Conservation (phyloP, 2,329 filamentous ascomycete genomes). For the Aspergillus ruber region DNA sequence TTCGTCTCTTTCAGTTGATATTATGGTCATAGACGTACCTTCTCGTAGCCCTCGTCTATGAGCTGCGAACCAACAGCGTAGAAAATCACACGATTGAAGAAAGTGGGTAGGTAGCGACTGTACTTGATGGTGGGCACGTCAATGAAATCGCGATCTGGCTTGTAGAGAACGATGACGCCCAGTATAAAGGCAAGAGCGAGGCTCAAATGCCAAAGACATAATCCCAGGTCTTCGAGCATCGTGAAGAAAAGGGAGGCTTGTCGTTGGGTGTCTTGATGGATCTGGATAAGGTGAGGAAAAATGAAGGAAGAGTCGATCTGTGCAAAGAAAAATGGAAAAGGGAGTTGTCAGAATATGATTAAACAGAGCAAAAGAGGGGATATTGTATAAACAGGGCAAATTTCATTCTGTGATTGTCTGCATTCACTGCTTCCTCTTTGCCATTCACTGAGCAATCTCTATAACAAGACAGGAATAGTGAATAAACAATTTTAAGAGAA, state of each 20-base stretch:
- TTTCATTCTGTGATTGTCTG: too few species aligned
- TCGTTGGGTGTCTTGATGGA: too few species aligned
- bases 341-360: conserved; percentile 4
- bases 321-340: not conserved
- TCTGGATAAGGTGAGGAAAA: not conserved
- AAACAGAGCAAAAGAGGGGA: not conserved
- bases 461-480: too few species aligned
- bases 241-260: not conserved
- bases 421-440: too few species aligned
- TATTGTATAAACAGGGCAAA: too few species aligned
- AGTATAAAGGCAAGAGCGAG: not conserved
- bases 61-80: conserved; percentile 14
- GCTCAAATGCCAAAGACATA: not conserved
- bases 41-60: conserved; percentile 21
- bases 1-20: not conserved
- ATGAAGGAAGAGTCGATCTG: conserved; percentile 1
- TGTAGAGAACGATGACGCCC: not conserved
- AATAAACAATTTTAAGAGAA: too few species aligned
- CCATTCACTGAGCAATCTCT: too few species aligned
- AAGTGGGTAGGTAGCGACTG: conserved; percentile 14
- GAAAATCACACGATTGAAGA: conserved; percentile 21
- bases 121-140: conserved; percentile 19
- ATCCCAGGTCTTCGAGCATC: not conserved
- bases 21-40: conserved; percentile 5
- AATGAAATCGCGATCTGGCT: not conserved